Evolutionary conservation across 768 basidiomycete genomes (phyloP).

Genomic region (Trametes cingulata): DNA sequence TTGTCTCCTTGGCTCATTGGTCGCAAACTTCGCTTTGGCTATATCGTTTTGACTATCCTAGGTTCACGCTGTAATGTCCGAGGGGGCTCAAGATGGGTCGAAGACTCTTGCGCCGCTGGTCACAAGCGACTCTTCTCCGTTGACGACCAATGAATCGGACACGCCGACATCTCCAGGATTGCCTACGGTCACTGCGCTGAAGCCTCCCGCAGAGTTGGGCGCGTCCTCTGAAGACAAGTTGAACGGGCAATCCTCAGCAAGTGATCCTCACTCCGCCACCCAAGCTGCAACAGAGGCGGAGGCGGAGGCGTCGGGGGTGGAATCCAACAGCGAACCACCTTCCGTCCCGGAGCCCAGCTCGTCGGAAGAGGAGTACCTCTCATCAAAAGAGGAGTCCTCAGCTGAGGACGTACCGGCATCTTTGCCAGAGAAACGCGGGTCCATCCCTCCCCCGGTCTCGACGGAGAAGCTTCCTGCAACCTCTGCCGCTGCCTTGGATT

Average conservation of each 20-base stretch:
- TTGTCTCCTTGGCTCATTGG: background rate
- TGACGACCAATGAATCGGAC: background rate
- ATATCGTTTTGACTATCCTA: background rate
- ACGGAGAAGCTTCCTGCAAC: background rate
- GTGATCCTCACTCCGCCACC: background rate
- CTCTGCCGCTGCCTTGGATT: slow-evolving; percentile 28
- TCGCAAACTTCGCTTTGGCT: background rate
- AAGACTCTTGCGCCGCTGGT: slow-evolving; percentile 13
- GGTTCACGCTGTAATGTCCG: slow-evolving; percentile 1
- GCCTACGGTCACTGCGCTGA: slow-evolving; percentile 13
- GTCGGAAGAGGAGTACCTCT: background rate
- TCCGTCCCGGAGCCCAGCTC: background rate
- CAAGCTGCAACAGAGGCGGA: background rate
- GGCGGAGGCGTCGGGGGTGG: background rate
- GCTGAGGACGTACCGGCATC: background rate
- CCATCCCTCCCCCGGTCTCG: background rate
- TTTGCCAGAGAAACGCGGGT: background rate
- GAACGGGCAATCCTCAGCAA: background rate
- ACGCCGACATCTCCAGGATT: slow-evolving; percentile 8
- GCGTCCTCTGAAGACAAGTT: background rate
- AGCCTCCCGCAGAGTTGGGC: slow-evolving; percentile 1
- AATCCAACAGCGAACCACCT: background rate
- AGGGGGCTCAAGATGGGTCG: slow-evolving; percentile 3
- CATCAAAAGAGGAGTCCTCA: background rate
- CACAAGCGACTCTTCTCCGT: slow-evolving; percentile 1